Percentiles rank a stretch among this genome's conserved stretches.
Conservation (phyloP, 495 filamentous ascomycete species). For the Emericellopsis terricola region DNA sequence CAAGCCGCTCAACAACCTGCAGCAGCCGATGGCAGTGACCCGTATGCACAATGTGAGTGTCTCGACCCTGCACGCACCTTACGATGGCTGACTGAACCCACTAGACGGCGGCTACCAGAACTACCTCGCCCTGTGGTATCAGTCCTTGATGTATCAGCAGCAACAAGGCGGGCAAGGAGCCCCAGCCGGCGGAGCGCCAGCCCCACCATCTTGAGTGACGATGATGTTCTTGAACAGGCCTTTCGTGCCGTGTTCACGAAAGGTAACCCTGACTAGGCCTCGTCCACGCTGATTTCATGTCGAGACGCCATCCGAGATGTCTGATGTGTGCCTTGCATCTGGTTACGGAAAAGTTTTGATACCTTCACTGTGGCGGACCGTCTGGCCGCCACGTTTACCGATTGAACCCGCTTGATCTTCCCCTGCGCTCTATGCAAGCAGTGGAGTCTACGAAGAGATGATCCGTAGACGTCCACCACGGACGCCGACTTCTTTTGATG, state of each 20-base stretch:
- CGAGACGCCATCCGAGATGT: too few relatives aligned
- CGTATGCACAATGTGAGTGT: conserved; percentile 40
- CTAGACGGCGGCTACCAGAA: conserved; percentile 43
- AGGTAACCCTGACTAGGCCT: background rate
- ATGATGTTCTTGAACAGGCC: background rate
- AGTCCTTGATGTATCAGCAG: conserved; percentile 29
- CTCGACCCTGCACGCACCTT: background rate
- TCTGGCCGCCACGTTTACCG: too few relatives aligned
- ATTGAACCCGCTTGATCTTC: too few relatives aligned
- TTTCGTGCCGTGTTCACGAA: background rate
- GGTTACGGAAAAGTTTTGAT: too few relatives aligned
- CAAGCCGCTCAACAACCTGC: conserved; percentile 12
- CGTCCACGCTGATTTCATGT: too few relatives aligned
- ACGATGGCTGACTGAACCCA: conserved; percentile 3
- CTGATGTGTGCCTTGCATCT: too few relatives aligned
- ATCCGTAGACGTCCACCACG: too few relatives aligned
- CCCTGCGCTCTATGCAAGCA: too few relatives aligned
- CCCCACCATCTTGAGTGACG: background rate
- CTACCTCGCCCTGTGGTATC: conserved; percentile 47
- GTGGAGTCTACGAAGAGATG: too few relatives aligned
- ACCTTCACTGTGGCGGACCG: too few relatives aligned
- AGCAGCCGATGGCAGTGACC: conserved; percentile 25
- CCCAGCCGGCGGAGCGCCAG: background rate
- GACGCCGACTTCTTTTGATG: too few relatives aligned
- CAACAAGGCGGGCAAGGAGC: conserved; percentile 3